These are phyloP conservation scores for Aspergillus fischeri DNA, from an alignment of 2,329 filamentous ascomycete genomes.

Conservation along the genomic window DNA sequence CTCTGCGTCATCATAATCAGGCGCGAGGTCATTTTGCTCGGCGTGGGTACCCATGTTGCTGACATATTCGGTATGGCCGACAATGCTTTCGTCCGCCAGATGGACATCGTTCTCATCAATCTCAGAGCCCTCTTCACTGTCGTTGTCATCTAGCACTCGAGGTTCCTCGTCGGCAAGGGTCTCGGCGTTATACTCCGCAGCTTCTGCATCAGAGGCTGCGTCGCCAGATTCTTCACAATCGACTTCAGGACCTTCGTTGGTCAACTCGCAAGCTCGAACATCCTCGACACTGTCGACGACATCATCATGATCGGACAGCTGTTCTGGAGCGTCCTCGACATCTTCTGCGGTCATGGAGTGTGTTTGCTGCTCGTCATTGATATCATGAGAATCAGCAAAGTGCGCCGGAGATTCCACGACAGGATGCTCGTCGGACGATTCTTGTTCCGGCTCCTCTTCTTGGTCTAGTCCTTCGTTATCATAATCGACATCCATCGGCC, in stretches of 20 bases:
- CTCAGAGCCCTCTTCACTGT: neutral
- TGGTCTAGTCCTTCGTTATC: neutral
- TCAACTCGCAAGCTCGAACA: neutral
- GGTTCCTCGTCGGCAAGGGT: neutral
- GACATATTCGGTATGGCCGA: neutral
- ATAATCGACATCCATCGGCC: neutral
- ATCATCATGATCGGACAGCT: neutral
- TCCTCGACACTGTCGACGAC: neutral
- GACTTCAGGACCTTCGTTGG: conserved; percentile 15
- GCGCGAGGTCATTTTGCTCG: neutral
- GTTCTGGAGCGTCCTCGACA: neutral
- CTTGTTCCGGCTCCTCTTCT: neutral
- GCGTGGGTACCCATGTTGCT: neutral
- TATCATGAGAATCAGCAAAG: neutral
- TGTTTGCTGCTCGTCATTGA: neutral
- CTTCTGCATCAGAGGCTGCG: neutral
- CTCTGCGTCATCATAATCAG: neutral
- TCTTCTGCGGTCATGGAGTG: neutral
- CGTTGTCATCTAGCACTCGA: neutral
- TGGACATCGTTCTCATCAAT: neutral
- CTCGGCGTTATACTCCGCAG: neutral
- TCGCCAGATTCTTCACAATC: conserved; percentile 3
- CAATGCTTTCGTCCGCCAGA: neutral
- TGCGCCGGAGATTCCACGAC: neutral
- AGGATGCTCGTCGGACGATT: neutral